Percentiles rank a stretch among this genome's conserved stretches.
These are phyloP conservation scores for Spiraea crenata DNA, from an alignment of 331 rosid species.

Conservation along the genomic window DNA sequence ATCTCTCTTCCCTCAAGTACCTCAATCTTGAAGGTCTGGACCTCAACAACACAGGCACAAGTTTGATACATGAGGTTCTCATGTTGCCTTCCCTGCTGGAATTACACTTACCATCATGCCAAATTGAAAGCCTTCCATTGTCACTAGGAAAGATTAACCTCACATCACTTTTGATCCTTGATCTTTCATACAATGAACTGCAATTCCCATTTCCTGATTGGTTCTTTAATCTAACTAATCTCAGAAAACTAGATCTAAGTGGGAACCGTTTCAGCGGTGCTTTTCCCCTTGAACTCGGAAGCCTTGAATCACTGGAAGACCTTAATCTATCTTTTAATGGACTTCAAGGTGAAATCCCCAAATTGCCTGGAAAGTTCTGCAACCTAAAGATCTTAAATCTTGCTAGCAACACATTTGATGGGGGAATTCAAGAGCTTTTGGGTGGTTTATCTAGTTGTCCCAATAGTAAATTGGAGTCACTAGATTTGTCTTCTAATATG, in stretches of 20 bases:
- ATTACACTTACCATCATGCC: neutral
- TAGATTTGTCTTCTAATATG: neutral
- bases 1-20: neutral
- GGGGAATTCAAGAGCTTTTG: neutral
- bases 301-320: neutral
- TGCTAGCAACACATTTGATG: neutral
- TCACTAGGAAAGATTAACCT: neutral
- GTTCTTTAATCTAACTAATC: neutral
- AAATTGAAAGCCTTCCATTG: neutral
- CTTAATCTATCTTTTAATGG: neutral
- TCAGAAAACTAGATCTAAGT: neutral
- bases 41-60: neutral
- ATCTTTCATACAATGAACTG: neutral
- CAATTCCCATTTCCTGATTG: neutral
- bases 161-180: constrained; percentile 15
- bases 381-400: neutral
- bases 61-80: neutral
- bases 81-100: constrained; percentile 6
- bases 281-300: neutral
- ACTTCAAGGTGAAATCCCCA: neutral
- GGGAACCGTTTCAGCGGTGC: neutral
- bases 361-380: neutral
- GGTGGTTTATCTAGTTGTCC: neutral
- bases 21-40: neutral
- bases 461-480: neutral